Base-by-base conservation (phyloP, 2,329 filamentous ascomycete genomes). In the Aspergillus japonicus region DNA sequence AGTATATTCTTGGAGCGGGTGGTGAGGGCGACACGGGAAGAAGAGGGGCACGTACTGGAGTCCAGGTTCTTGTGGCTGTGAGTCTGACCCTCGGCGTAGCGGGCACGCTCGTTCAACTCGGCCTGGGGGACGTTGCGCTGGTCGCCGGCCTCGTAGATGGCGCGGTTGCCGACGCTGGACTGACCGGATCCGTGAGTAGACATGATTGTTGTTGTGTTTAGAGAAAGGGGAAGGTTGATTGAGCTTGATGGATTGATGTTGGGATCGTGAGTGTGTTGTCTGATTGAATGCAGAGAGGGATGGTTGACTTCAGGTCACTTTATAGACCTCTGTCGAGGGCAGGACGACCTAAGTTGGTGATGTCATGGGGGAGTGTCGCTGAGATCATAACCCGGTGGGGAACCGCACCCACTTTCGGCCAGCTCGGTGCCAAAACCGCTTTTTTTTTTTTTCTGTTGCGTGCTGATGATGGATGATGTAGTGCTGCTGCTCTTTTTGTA, bases 91-190 rank as follows among this genome's bases (percentile, higher is more conserved):
- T 94, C 89, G 62, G 92, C 80, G 79, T 85, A 95, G 61, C 86
- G 82, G 54, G 84, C 79, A 21, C 82, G 79, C 69, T 85, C 80
- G 49, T 77, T 71, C 55, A 80, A 65, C 62, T 83, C 78, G 2
- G 83, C 81, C 60, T 83, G 72, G 62, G 85, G 83, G 62, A 77
- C 73, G 73, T 87, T 91, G 69, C 85, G 84, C 82, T 95, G 90
- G 77, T 95, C 90, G 60, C 87, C 88, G 59, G 83, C 87, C 78
- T 93, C 89, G 78, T 95, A 93, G 73, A 91, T 78, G 62, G 77
- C 74, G 64, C 77, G 69, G 73, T 80, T 82, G 67, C 90, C 91
- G 72, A 94, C 89, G 72, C 81, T 89, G 59, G 89, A 90, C 58
- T 75, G 78, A 69, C 79, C 78, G 68, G 78, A 80, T 29, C 62